Percentiles rank a stretch among this genome's conserved stretches.
Evolutionary conservation across 495 filamentous ascomycete species (phyloP).

Genomic region (Xylaria telfairii): DNA sequence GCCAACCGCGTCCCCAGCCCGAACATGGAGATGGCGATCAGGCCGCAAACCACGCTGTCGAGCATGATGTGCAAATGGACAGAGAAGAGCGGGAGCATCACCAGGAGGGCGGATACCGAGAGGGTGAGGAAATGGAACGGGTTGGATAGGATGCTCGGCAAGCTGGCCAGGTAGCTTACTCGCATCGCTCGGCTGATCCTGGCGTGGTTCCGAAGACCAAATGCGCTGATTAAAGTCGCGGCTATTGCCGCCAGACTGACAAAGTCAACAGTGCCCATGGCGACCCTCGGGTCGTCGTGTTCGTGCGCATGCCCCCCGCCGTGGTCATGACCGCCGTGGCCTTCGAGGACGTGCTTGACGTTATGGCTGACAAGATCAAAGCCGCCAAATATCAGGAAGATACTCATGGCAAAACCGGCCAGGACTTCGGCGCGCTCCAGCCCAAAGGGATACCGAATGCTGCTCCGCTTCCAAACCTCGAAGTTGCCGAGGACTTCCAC

Average conservation of each 20-base stretch:
- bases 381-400: slow-evolving; percentile 94
- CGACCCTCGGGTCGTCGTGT: slow-evolving; percentile 57
- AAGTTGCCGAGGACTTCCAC: slow-evolving; percentile 96
- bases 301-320: slow-evolving; percentile 74
- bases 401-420: slow-evolving; percentile 95
- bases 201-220: slow-evolving; percentile 87
- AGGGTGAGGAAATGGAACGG: slow-evolving; percentile 94
- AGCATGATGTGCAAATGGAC: slow-evolving; percentile 77
- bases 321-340: slow-evolving; percentile 59
- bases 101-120: slow-evolving; percentile 77
- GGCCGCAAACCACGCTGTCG: slow-evolving; percentile 78
- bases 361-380: slow-evolving; percentile 94
- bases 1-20: slow-evolving; percentile 81
- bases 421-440: slow-evolving; percentile 91
- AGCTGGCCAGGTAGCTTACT: slow-evolving; percentile 79
- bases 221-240: slow-evolving; percentile 85
- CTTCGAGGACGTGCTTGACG: slow-evolving; percentile 81
- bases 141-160: slow-evolving; percentile 76
- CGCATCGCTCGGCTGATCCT: slow-evolving; percentile 85
- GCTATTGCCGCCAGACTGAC: slow-evolving; percentile 86
- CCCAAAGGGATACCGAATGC: slow-evolving; percentile 90
- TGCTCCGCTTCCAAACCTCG: slow-evolving; percentile 94
- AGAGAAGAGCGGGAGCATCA: slow-evolving; percentile 82
- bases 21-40: slow-evolving; percentile 87
- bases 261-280: slow-evolving; percentile 76